Conservation (phyloP, 495 filamentous ascomycete genomes). For the Xylaria acuta region DNA sequence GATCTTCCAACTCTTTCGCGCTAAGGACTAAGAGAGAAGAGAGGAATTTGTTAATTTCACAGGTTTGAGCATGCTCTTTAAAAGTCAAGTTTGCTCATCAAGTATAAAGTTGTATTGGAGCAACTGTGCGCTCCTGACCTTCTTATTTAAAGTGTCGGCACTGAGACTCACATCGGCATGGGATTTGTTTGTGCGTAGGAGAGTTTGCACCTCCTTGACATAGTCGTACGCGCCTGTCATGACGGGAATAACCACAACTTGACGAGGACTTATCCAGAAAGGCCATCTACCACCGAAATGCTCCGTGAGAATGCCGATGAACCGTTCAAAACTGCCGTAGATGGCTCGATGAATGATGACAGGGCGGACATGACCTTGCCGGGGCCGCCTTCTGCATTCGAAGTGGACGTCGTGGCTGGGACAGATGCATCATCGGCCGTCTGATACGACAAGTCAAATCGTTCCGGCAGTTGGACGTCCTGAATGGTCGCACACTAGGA, state of each 20-base stretch:
- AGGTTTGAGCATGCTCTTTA: background rate
- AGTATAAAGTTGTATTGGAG: conserved; percentile 93
- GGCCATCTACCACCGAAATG: conserved; percentile 99
- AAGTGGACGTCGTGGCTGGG: conserved; percentile 44
- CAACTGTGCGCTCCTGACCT: conserved; percentile 87
- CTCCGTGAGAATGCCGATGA: conserved; percentile 91
- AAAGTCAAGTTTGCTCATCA: conserved; percentile 53
- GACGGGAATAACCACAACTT: conserved; percentile 91
- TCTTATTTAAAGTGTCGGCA: conserved; percentile 95
- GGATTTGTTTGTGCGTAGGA: conserved; percentile 66
- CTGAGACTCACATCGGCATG: conserved; percentile 86
- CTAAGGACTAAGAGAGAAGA: conserved; percentile 64
- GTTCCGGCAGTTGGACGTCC: conserved; percentile 90
- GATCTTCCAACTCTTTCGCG: conserved; percentile 65
- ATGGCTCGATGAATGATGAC: conserved; percentile 98
- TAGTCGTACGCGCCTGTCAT: conserved; percentile 86
- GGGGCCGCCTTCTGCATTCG: conserved; percentile 28
- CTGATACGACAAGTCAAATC: conserved; percentile 84
- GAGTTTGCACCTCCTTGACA: conserved; percentile 76
- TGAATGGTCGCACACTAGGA: conserved; percentile 94
- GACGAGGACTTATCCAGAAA: conserved; percentile 94
- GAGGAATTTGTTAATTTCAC: background rate
- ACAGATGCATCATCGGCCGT: conserved; percentile 63
- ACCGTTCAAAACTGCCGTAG: conserved; percentile 90
- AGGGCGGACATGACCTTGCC: conserved; percentile 66